Conservation (phyloP, 164 flowering plant species). For the Protea cynaroides region DNA sequence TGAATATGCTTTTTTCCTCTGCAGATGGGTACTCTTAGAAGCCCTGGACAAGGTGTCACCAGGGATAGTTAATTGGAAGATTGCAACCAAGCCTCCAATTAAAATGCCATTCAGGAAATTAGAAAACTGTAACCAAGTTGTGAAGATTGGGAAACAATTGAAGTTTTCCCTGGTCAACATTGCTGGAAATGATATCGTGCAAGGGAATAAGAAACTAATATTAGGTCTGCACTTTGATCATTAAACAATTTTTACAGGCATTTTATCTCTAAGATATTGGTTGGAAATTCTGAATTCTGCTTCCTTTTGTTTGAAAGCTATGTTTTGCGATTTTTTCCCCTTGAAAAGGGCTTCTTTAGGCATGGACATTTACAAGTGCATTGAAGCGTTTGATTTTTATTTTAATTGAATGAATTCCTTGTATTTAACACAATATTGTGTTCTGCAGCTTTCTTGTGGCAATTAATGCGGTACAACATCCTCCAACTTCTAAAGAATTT, state of each 20-base stretch:
- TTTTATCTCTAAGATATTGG: not conserved
- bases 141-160: conserved; percentile 80
- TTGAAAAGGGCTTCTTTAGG: no score
- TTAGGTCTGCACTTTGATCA: conserved; percentile 41
- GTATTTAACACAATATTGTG: not conserved
- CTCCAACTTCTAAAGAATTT: conserved; percentile 80
- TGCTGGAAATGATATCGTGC: conserved; percentile 93
- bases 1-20: conserved; percentile 8
- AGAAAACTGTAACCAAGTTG: conserved; percentile 91
- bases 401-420: not conserved
- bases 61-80: conserved; percentile 89
- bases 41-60: conserved; percentile 84
- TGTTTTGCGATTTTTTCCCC: no score
- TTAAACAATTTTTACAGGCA: not conserved
- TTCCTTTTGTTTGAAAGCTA: no score
- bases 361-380: not conserved
- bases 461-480: conserved; percentile 85
- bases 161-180: conserved; percentile 86
- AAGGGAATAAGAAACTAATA: conserved; percentile 86
- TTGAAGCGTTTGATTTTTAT: not conserved
- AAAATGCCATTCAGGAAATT: conserved; percentile 91
- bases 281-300: not conserved
- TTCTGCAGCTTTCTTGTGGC: conserved; percentile 85
- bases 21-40: conserved; percentile 87
- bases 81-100: conserved; percentile 82